phyloP scores from a whole-genome alignment of 2,329 filamentous ascomycete species.

The Didymellaceae sp. region DNA sequence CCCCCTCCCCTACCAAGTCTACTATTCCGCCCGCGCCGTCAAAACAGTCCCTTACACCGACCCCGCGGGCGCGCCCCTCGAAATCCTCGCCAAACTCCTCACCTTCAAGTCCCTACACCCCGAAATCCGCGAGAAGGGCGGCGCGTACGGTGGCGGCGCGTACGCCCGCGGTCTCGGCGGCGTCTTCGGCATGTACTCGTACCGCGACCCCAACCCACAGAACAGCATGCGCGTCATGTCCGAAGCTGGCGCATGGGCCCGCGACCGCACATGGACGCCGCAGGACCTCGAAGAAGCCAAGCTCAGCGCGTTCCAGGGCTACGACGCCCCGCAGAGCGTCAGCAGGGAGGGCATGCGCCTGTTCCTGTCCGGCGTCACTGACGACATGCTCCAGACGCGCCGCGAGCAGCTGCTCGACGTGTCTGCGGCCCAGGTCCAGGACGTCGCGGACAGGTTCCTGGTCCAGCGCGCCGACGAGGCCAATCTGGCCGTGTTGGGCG shows the following conservation, averaged over 20 bases:
- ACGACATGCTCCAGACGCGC: constrained; percentile 86
- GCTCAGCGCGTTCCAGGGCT: constrained; percentile 87
- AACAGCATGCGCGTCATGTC: constrained; percentile 88
- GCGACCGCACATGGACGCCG: constrained; percentile 79
- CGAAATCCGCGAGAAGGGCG: constrained; percentile 96
- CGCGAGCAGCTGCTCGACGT: constrained; percentile 88
- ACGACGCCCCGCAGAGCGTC: constrained; percentile 88
- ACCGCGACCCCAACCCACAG: constrained; percentile 92
- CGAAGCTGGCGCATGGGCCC: constrained; percentile 81
- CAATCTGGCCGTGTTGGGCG: constrained; percentile 77
- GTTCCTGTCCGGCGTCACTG: constrained; percentile 84
- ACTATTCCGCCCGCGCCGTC: constrained; percentile 84
- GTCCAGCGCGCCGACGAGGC: constrained; percentile 71
- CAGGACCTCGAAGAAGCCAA: constrained; percentile 95
- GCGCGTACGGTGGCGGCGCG: constrained; percentile 92
- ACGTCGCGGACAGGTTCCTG: constrained; percentile 81
- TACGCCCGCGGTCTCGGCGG: constrained; percentile 81
- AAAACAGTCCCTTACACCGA: constrained; percentile 85
- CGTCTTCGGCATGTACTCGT: constrained; percentile 93
- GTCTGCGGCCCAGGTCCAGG: constrained; percentile 76
- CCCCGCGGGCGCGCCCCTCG: constrained; percentile 76
- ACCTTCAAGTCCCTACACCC: constrained; percentile 97
- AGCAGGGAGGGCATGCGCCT: constrained; percentile 85
- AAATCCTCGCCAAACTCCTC: constrained; percentile 87
- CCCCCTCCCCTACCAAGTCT: constrained; percentile 94